These are phyloP conservation scores for Beauveria scarabaeidicola DNA, from an alignment of 2,329 filamentous ascomycete species.

Conservation along the genomic window DNA sequence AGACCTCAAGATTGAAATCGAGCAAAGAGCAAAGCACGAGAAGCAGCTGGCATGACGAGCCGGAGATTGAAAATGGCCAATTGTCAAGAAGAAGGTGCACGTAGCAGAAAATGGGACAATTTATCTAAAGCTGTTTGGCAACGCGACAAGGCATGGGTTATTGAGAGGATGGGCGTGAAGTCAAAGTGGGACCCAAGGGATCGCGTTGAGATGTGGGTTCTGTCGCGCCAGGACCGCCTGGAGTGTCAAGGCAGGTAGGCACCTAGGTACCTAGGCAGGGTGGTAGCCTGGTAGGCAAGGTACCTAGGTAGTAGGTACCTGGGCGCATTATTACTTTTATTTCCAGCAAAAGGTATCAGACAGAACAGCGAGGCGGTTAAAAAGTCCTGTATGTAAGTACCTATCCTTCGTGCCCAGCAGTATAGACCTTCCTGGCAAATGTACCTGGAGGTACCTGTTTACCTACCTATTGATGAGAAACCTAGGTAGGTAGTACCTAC, in stretches of 20 bases:
- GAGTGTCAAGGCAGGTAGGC: background rate
- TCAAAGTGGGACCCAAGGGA: background rate
- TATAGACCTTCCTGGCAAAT: too few relatives aligned
- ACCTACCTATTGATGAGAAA: too few relatives aligned
- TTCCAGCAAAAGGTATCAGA: too few relatives aligned
- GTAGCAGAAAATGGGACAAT: background rate
- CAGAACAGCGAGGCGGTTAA: too few relatives aligned
- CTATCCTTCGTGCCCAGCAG: too few relatives aligned
- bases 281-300: too few relatives aligned
- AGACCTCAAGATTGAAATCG: background rate
- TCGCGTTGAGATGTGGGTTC: conserved; percentile 9
- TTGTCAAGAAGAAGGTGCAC: background rate
- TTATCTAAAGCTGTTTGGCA: conserved; percentile 4
- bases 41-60: background rate
- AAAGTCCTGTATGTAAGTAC: too few relatives aligned
- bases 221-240: background rate
- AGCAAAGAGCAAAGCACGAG: conserved; percentile 6
- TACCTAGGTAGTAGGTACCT: background rate
- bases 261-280: background rate
- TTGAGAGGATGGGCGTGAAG: background rate
- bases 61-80: background rate
- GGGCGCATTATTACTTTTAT: too few relatives aligned
- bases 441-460: too few relatives aligned
- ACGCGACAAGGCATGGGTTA: conserved; percentile 1
- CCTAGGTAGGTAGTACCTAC: too few relatives aligned